Evolutionary conservation across 208 protist genomes (phyloP).

Genomic region (Trichomonas gallinae): DNA sequence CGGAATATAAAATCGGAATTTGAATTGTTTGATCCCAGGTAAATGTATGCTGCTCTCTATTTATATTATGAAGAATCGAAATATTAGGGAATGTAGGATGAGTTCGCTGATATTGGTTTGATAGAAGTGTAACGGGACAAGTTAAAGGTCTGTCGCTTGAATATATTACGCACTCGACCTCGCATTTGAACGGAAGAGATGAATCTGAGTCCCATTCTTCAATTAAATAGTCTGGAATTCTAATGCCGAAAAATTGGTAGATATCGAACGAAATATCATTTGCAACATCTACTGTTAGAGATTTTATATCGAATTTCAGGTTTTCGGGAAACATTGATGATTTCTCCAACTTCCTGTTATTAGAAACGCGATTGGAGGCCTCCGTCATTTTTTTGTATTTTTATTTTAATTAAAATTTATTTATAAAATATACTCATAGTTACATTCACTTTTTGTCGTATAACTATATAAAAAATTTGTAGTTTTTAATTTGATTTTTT

Average conservation of each 20-base stretch:
- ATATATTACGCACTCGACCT: not conserved
- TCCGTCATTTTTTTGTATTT: not conserved
- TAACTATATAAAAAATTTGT: too few relatives aligned
- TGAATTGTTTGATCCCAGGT: not conserved
- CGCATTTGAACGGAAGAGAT: not conserved
- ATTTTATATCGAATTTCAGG: not conserved
- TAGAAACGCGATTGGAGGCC: not conserved
- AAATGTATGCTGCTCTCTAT: not conserved
- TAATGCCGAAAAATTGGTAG: not conserved
- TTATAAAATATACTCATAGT: too few relatives aligned
- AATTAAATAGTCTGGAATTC: not conserved
- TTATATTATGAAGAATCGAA: not conserved
- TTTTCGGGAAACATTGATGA: not conserved
- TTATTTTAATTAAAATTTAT: too few relatives aligned
- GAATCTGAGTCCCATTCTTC: constrained; percentile 9
- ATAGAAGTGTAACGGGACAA: not conserved
- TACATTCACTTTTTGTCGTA: too few relatives aligned
- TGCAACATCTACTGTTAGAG: not conserved
- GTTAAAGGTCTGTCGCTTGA: not conserved
- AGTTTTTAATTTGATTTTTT: too few relatives aligned
- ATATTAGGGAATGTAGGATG: not conserved
- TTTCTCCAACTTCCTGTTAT: not conserved
- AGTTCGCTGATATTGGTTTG: not conserved
- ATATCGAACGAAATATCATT: not conserved
- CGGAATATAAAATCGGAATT: constrained; percentile 16